phyloP scores from a whole-genome alignment of 352 stramenopile genomes.

The Phytophthora quininea region DNA sequence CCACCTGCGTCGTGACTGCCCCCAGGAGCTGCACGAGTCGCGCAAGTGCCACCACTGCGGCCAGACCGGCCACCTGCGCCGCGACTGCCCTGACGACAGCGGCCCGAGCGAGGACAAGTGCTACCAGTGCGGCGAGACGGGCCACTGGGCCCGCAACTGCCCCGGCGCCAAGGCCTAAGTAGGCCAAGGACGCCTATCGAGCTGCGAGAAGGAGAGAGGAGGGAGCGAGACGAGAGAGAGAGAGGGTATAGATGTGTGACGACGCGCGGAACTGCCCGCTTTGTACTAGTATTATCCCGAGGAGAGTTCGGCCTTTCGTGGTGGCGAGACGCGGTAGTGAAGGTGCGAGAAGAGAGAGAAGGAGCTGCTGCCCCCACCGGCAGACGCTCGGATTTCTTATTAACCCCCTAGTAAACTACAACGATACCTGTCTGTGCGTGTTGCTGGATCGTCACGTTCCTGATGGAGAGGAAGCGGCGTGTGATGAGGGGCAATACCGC shows the following conservation, averaged over 20 bases:
- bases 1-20: constrained; percentile 77
- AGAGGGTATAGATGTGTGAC: constrained; percentile 59
- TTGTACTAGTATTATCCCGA: constrained; percentile 70
- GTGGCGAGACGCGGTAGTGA: constrained; percentile 48
- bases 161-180: constrained; percentile 56
- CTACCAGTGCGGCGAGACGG: constrained; percentile 81
- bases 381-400: constrained; percentile 44
- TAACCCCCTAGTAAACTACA: constrained; percentile 44
- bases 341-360: constrained; percentile 43
- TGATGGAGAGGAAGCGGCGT: background rate
- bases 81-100: constrained; percentile 83
- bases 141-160: constrained; percentile 86
- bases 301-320: constrained; percentile 50
- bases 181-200: constrained; percentile 17
- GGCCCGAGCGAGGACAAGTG: constrained; percentile 76
- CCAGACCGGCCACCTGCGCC: constrained; percentile 69
- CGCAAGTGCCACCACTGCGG: constrained; percentile 84
- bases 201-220: constrained; percentile 43
- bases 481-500: too few relatives aligned
- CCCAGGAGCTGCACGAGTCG: constrained; percentile 67
- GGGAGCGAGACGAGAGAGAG: constrained; percentile 43
- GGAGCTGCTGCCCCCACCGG: constrained; percentile 22
- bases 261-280: constrained; percentile 50
- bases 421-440: constrained; percentile 5
- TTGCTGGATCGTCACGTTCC: constrained; percentile 3